Evolutionary conservation across 495 filamentous ascomycete species (phyloP).

Genomic region (Diplogelasinospora grovesii): DNA sequence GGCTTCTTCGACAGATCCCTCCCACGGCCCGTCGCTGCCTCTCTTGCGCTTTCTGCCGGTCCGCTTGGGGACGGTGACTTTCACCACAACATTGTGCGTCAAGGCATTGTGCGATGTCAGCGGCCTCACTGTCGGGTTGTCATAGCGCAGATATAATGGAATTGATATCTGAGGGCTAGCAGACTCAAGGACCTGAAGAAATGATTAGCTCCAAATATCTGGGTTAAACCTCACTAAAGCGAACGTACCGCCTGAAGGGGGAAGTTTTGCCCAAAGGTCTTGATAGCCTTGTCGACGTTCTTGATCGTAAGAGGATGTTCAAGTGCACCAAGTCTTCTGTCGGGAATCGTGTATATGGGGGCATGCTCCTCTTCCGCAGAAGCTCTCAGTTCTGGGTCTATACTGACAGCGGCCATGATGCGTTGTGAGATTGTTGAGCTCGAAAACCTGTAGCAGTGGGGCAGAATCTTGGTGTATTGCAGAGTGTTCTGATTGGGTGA

Average conservation of each 20-base stretch:
- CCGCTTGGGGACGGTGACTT: constrained; percentile 78
- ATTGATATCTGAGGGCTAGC: constrained; percentile 35
- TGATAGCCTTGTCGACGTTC: constrained; percentile 74
- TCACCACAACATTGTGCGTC: constrained; percentile 77
- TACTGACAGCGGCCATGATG: constrained; percentile 8
- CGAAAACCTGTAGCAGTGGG: too few species aligned
- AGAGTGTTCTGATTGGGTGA: too few species aligned
- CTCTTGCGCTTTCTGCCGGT: constrained; percentile 79
- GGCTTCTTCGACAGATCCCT: constrained; percentile 15
- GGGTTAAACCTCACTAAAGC: background rate
- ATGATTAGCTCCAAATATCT: constrained; percentile 7
- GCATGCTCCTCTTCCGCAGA: constrained; percentile 23
- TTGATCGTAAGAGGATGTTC: constrained; percentile 84
- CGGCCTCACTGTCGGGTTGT: constrained; percentile 70
- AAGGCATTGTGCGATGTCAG: constrained; percentile 61
- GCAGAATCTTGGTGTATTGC: too few species aligned
- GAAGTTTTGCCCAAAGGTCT: constrained; percentile 63
- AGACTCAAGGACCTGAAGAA: constrained; percentile 29
- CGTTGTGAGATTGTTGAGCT: too few species aligned
- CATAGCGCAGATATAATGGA: constrained; percentile 63
- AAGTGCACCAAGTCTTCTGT: constrained; percentile 60
- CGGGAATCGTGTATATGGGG: constrained; percentile 48
- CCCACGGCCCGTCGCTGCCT: constrained; percentile 61
- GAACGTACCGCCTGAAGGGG: constrained; percentile 58
- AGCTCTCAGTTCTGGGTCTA: too few species aligned